Evolutionary conservation across 148 eudicot species (phyloP).

Genomic region (Polygonum aviculare): DNA sequence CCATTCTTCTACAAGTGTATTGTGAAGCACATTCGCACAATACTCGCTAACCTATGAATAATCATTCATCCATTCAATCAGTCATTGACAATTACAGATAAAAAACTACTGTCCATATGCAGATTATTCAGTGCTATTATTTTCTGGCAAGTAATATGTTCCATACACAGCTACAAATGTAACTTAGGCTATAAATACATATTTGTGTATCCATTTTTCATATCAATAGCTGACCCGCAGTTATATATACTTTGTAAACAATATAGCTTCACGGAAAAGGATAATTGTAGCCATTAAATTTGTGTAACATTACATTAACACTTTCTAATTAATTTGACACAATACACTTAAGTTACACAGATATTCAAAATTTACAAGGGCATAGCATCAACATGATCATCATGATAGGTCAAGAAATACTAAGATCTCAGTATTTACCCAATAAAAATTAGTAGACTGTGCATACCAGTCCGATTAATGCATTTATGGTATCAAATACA

Average conservation of each 20-base stretch:
- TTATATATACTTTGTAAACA: background rate
- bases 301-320: background rate
- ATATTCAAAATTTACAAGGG: no score
- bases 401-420: background rate
- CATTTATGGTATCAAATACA: background rate
- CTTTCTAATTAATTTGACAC: background rate
- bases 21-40: conserved; percentile 3
- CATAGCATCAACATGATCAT: background rate
- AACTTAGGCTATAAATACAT: background rate
- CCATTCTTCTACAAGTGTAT: conserved; percentile 1
- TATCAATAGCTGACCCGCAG: background rate
- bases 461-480: background rate
- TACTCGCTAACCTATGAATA: background rate
- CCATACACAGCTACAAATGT: background rate
- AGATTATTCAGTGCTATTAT: background rate
- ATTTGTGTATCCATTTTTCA: background rate
- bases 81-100: background rate
- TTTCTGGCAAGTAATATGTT: background rate
- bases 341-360: background rate
- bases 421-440: background rate
- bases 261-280: background rate
- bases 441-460: background rate
- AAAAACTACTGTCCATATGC: background rate
- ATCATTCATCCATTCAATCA: background rate
- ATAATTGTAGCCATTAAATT: no score